Percentiles rank a stretch among this genome's conserved stretches.
phyloP scores from a whole-genome alignment of 169 alveolate species.

The Besnoitia besnoiti region DNA sequence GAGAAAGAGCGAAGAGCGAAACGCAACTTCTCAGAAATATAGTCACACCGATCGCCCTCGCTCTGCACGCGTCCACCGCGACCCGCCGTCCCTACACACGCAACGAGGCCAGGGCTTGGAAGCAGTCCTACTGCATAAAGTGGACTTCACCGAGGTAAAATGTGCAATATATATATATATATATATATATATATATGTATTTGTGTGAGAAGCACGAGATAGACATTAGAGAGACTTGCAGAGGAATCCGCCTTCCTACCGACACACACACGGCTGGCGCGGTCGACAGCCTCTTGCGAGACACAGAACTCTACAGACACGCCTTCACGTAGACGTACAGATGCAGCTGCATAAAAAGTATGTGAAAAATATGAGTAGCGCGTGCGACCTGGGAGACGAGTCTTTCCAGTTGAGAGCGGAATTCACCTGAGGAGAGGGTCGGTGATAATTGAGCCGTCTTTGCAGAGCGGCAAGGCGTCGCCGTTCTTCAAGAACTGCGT shows the following conservation, averaged over 20 bases:
- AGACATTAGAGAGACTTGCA: not conserved
- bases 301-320: not conserved
- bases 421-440: constrained; percentile 29
- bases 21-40: not conserved
- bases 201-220: too few species aligned
- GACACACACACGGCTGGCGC: too few species aligned
- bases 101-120: too few species aligned
- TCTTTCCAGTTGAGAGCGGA: too few species aligned
- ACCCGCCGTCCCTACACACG: too few species aligned
- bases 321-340: not conserved
- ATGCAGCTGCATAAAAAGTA: not conserved
- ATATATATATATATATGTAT: not conserved
- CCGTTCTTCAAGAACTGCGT: not conserved
- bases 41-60: too few species aligned
- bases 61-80: too few species aligned
- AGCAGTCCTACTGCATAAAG: too few species aligned
- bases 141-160: too few species aligned
- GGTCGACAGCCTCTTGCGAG: too few species aligned
- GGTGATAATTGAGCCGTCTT: not conserved
- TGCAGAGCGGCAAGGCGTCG: not conserved
- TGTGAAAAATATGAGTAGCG: not conserved
- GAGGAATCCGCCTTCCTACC: not conserved
- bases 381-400: too few species aligned
- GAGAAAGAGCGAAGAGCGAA: too few species aligned
- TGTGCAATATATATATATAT: not conserved